Conservation (phyloP, 176 grass and related monocot species). For the Puccinellia tenuiflora region DNA sequence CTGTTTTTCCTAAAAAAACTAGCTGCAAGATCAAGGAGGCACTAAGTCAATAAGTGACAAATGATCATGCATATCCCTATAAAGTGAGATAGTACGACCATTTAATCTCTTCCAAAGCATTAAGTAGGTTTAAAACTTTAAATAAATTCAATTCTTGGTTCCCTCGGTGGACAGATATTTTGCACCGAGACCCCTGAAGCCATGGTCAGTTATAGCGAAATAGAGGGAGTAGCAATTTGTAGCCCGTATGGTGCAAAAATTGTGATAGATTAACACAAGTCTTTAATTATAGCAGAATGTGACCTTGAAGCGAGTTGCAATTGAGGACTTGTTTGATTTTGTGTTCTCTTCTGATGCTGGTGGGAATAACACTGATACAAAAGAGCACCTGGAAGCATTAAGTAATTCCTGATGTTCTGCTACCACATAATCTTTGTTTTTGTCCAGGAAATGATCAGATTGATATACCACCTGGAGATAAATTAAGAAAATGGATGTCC, state of each 20-base stretch:
- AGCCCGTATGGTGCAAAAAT: slow-evolving; percentile 9
- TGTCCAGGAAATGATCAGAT: slow-evolving; percentile 86
- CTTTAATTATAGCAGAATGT: slow-evolving; percentile 8
- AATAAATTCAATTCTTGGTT: neutral
- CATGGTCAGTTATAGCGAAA: neutral
- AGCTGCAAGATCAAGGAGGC: neutral
- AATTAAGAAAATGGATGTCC: slow-evolving; percentile 5
- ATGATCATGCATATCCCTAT: neutral
- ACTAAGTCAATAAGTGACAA: neutral
- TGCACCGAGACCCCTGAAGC: neutral
- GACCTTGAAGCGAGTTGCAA: slow-evolving; percentile 91
- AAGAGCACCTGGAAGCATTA: slow-evolving; percentile 77
- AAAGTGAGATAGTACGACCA: neutral
- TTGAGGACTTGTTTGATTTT: slow-evolving; percentile 96
- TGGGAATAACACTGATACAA: slow-evolving; percentile 77
- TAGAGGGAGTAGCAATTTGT: neutral
- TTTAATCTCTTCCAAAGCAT: slow-evolving; percentile 10
- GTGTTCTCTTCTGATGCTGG: slow-evolving; percentile 72
- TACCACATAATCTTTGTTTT: slow-evolving; percentile 98
- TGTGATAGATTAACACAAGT: slow-evolving; percentile 1
- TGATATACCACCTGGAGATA: slow-evolving; percentile 70
- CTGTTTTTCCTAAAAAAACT: slow-evolving; percentile 9
- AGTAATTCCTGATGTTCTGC: slow-evolving; percentile 88
- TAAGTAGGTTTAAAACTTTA: neutral
- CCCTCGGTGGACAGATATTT: neutral